A percentile compares a stretch with the other conserved stretches of the same genome.
Conservation (phyloP, 768 basidiomycete genomes). For the Termitomyces sp. region DNA sequence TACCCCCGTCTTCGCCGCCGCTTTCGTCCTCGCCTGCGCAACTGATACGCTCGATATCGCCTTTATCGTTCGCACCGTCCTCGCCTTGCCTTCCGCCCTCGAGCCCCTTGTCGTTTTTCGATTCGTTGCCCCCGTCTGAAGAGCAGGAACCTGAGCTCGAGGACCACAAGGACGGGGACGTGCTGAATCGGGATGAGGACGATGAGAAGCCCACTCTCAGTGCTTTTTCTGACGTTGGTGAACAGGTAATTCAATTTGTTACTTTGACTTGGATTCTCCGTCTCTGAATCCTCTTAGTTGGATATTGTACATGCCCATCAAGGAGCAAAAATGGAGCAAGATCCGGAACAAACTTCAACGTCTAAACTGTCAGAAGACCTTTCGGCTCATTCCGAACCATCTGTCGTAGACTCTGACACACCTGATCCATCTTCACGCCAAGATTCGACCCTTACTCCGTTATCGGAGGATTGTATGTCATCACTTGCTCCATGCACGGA, state of each 20-base stretch:
- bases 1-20: conserved; percentile 1
- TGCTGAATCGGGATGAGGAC: background rate
- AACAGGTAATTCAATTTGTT: background rate
- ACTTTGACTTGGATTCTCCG: background rate
- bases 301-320: background rate
- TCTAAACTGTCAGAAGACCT: background rate
- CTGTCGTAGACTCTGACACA: background rate
- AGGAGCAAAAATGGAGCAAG: background rate
- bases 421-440: background rate
- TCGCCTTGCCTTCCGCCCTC: conserved; percentile 21
- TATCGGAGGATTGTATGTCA: background rate
- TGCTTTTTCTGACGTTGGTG: background rate
- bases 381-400: background rate
- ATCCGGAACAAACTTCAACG: background rate
- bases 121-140: background rate
- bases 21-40: conserved; percentile 33
- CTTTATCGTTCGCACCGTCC: conserved; percentile 15
- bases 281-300: background rate
- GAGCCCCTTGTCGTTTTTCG: conserved; percentile 9
- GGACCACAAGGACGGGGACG: background rate
- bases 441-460: background rate
- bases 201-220: conserved; percentile 7
- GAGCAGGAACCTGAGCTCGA: background rate
- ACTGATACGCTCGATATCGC: conserved; percentile 30
- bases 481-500: no score